A percentile compares a stretch with the other conserved stretches of the same genome.
These are phyloP conservation scores for Raffaelea albimanens DNA, from an alignment of 2,329 filamentous ascomycete genomes.

Conservation along the genomic window DNA sequence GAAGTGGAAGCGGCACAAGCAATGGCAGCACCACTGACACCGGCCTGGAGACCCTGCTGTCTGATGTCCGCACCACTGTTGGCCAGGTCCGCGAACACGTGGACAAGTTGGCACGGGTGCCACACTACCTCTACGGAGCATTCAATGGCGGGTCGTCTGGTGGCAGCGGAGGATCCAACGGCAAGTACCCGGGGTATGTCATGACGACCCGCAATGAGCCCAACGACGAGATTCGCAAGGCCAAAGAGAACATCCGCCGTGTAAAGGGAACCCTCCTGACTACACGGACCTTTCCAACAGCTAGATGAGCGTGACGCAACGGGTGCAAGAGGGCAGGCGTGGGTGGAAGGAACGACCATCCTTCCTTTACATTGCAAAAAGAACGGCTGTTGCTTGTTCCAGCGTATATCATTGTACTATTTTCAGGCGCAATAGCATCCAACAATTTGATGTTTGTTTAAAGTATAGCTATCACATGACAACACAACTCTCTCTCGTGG, in stretches of 20 bases:
- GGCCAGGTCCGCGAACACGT: slow-evolving; percentile 57
- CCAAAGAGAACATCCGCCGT: slow-evolving; percentile 66
- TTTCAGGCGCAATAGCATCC: not conserved
- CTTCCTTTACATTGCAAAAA: too few relatives aligned
- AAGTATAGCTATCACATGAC: too few relatives aligned
- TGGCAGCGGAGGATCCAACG: slow-evolving; percentile 22
- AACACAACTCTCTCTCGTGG: too few relatives aligned
- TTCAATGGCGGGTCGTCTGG: slow-evolving; percentile 29
- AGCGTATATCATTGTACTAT: not conserved
- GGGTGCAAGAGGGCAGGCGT: slow-evolving; percentile 12
- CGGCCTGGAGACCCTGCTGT: slow-evolving; percentile 4
- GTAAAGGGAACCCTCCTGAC: slow-evolving; percentile 73
- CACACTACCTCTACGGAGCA: slow-evolving; percentile 22
- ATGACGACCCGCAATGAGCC: slow-evolving; percentile 39
- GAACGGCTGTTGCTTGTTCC: not conserved
- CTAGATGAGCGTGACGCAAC: slow-evolving; percentile 5
- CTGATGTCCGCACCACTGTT: slow-evolving; percentile 41
- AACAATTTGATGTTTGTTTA: not conserved
- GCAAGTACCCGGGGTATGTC: slow-evolving; percentile 30
- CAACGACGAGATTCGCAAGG: slow-evolving; percentile 62
- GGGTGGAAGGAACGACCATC: not conserved
- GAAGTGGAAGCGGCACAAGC: too few relatives aligned
- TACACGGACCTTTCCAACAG: slow-evolving; percentile 60
- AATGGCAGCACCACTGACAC: not conserved
- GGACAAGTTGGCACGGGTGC: slow-evolving; percentile 39